Conservation (phyloP, 345 rosid genomes). For the Eucalyptus sp. region DNA sequence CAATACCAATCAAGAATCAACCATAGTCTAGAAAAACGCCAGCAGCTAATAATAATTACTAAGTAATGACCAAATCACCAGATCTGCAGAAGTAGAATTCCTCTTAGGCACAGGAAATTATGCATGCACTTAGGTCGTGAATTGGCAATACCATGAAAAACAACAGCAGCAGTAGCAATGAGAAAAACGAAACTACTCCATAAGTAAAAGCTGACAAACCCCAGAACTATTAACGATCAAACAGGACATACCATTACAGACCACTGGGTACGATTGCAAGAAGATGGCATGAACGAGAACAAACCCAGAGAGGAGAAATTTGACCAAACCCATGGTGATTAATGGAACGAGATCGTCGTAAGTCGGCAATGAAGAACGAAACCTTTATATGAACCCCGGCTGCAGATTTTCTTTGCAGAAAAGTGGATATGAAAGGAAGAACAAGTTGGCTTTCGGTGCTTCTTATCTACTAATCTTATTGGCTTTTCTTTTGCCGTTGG, state of each 20-base stretch:
- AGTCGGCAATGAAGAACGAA: background rate
- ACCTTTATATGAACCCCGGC: background rate
- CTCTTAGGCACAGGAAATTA: background rate
- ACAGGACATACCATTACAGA: background rate
- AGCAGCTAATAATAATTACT: background rate
- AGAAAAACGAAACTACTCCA: background rate
- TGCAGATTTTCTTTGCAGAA: background rate
- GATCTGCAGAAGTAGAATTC: background rate
- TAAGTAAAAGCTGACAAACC: background rate
- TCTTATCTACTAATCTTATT: background rate
- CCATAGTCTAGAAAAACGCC: background rate
- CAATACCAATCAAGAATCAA: background rate
- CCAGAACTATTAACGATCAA: background rate
- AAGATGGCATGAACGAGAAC: slow-evolving; percentile 12
- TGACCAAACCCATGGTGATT: background rate
- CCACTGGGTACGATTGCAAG: slow-evolving; percentile 16
- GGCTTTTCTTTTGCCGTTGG: background rate
- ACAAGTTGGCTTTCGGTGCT: background rate
- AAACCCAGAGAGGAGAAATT: background rate
- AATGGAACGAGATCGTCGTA: background rate
- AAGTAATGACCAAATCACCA: background rate
- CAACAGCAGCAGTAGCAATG: background rate
- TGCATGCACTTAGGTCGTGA: background rate
- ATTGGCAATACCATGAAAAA: background rate
- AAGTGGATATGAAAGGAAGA: background rate